Conservation (phyloP, 192 early-diverging fungal genomes). For the Coemansia sp. region DNA sequence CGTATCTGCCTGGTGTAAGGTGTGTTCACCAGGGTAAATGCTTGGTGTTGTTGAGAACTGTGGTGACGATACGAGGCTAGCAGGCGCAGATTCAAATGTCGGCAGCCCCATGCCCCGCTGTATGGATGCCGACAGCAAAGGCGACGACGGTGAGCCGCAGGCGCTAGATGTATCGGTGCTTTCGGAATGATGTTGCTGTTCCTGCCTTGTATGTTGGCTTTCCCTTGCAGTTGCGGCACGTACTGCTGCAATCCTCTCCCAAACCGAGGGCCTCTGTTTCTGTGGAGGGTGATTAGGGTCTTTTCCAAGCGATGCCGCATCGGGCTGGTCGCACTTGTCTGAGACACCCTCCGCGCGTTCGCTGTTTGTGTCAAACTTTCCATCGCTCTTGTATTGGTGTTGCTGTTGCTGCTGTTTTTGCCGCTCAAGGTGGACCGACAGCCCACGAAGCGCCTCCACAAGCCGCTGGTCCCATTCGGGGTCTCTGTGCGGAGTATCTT, state of each 20-base stretch:
- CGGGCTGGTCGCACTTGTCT: background rate
- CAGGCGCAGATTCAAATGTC: slow-evolving; percentile 48
- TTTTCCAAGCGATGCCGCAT: background rate
- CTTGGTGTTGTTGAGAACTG: slow-evolving; percentile 30
- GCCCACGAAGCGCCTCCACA: slow-evolving; percentile 30
- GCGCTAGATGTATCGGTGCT: slow-evolving; percentile 8
- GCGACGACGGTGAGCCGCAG: slow-evolving; percentile 10
- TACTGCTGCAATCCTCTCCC: slow-evolving; percentile 26
- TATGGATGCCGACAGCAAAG: slow-evolving; percentile 7
- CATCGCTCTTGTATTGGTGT: background rate
- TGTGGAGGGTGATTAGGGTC: background rate
- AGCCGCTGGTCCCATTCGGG: slow-evolving; percentile 45
- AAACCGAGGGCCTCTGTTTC: slow-evolving; percentile 10
- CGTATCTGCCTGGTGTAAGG: background rate
- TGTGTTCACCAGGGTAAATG: background rate
- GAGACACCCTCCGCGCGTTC: background rate
- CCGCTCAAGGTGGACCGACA: slow-evolving; percentile 17
- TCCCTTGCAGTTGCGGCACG: slow-evolving; percentile 28
- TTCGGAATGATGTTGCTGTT: background rate
- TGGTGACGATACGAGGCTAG: slow-evolving; percentile 44
- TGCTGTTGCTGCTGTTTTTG: background rate
- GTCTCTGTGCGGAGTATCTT: slow-evolving; percentile 36
- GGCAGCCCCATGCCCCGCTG: slow-evolving; percentile 10
- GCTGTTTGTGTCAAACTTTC: background rate
- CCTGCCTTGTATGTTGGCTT: background rate